Conservation (phyloP, 192 early-diverging fungal species). For the Coemansia sp. region DNA sequence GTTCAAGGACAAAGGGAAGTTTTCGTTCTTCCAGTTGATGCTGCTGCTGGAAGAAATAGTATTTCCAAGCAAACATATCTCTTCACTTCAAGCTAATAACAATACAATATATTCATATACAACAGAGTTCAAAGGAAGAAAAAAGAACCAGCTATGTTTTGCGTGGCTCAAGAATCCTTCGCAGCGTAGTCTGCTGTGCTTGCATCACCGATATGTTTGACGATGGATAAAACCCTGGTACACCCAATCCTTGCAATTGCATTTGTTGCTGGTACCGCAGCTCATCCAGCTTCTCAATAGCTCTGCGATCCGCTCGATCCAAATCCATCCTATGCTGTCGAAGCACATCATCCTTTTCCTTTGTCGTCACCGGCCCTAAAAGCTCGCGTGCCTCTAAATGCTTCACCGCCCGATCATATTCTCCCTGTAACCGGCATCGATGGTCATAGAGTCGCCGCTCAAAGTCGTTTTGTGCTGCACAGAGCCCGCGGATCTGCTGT, state of each 20-base stretch:
- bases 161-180: neutral
- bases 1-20: no score
- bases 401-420: slow-evolving; percentile 14
- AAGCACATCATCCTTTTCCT: slow-evolving; percentile 20
- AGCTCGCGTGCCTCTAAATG: slow-evolving; percentile 30
- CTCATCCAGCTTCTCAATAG: slow-evolving; percentile 37
- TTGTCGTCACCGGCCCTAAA: slow-evolving; percentile 11
- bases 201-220: slow-evolving; percentile 17
- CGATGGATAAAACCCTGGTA: slow-evolving; percentile 30
- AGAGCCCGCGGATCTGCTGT: slow-evolving; percentile 13
- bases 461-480: slow-evolving; percentile 35
- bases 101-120: no score
- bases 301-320: slow-evolving; percentile 26
- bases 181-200: slow-evolving; percentile 17
- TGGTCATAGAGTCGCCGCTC: slow-evolving; percentile 40
- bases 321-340: slow-evolving; percentile 24
- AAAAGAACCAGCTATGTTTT: neutral
- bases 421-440: slow-evolving; percentile 23
- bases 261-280: slow-evolving; percentile 43
- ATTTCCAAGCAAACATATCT: no score
- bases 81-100: no score
- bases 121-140: no score
- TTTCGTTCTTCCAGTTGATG: no score
- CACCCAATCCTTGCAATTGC: slow-evolving; percentile 20
- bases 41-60: no score